phyloP scores from a whole-genome alignment of 306 rosid genomes.

The Sophora flavescens region DNA sequence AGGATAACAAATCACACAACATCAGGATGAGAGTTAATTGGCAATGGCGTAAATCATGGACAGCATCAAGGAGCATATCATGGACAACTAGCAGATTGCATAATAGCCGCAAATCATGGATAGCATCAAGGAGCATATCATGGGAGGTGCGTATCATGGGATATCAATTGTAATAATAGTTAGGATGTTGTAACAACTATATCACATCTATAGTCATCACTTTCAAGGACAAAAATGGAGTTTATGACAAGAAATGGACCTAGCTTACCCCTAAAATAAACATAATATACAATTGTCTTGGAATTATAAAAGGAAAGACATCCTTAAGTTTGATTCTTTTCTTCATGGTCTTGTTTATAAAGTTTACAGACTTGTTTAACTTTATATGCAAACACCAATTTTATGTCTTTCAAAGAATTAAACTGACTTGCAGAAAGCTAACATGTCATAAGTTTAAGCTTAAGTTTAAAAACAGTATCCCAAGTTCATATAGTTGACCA shows the following conservation, averaged over 20 bases:
- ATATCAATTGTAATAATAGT: no score
- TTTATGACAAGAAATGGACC: constrained; percentile 5
- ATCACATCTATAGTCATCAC: constrained; percentile 32
- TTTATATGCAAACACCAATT: constrained; percentile 26
- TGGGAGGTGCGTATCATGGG: no score
- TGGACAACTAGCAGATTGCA: no score
- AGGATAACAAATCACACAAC: no score
- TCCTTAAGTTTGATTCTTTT: not conserved
- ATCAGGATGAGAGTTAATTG: no score
- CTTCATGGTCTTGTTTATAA: not conserved
- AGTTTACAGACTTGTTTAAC: constrained; percentile 7
- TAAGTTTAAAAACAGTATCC: constrained; percentile 2
- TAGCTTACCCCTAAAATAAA: constrained; percentile 3
- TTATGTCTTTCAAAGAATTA: not conserved
- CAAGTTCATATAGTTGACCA: not conserved
- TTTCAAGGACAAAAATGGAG: not conserved
- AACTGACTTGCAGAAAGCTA: not conserved
- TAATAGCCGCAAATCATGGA: no score
- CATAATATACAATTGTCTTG: not conserved
- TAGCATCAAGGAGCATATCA: no score
- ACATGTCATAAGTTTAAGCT: not conserved
- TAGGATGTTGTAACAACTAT: no score
- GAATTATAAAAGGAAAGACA: not conserved
- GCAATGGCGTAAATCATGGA: no score
- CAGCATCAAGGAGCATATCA: no score